Base-by-base conservation (phyloP, 805 yeast species). In the Lipomyces yamanashiensis region DNA sequence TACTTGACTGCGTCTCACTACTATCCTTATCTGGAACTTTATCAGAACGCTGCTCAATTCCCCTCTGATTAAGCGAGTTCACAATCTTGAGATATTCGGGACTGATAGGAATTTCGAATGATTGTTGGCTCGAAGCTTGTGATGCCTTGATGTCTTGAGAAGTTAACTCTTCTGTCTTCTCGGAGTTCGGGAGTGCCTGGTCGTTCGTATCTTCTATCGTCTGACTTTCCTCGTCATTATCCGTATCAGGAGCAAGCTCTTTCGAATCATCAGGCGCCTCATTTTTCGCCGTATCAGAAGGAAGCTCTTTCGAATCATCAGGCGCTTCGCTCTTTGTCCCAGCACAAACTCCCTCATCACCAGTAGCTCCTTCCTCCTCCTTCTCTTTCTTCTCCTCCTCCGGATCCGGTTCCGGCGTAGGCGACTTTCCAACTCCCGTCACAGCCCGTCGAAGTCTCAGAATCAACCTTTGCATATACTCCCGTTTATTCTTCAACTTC, bases 391-490 rank as follows among this genome's bases (percentile, higher is more conserved):
- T 23, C 17, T 43, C 58, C 43, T 34, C 34, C 39, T 56, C 36
- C 40, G 58, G 7, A 12, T 9, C 23, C 47, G 36, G 45, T 17
- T 54, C 59, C 2, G 53, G 52, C 43, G 58, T 21, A n/a, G 39
- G 51, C 39, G 48, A 34, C 57, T 28, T 39, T 21, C 51, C 39
- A n/a, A 34, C 36, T 12, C 55, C 59, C 1, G 43, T 47, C 9
- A 37, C 45, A 28, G 49, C 58, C 41, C 48, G 41, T 49, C 57
- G 44, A 23, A 65, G 34, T 33, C 50, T 44, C 12, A 65, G 21
- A 39, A 65, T 58, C 23, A 65, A 37, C 17, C 49, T 10, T 44
- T 62, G 67, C 36, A 65, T 65, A 51, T 54, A 61, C 49, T 59
- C 59, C 39, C 68, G 34, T 48, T 65, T 65, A 5, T 33, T 43